Conservation (phyloP, 2,329 filamentous ascomycete species). For the Emydomyces testavorans region DNA sequence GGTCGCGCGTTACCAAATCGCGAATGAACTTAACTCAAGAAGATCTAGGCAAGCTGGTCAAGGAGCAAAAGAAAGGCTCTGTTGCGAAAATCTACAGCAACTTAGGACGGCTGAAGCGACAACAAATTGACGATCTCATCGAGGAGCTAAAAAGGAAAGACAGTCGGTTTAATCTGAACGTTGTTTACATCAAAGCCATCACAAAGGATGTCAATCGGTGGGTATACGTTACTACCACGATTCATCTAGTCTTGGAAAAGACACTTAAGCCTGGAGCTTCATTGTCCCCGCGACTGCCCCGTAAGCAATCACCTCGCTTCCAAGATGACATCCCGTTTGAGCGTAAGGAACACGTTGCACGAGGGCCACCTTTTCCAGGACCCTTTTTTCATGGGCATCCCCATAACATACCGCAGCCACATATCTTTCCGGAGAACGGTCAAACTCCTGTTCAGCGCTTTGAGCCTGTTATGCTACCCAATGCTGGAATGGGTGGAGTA, state of each 20-base stretch:
- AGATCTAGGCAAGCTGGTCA: constrained; percentile 24
- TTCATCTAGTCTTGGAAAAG: constrained; percentile 28
- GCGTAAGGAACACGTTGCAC: constrained; percentile 10
- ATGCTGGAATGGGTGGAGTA: not conserved
- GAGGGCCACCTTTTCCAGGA: not conserved
- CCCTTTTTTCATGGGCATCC: not conserved
- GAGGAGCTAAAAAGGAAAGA: constrained; percentile 24
- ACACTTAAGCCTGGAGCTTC: constrained; percentile 19
- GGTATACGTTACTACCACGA: constrained; percentile 25
- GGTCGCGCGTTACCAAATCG: constrained; percentile 24
- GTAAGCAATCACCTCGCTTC: not conserved
- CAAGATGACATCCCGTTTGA: not conserved
- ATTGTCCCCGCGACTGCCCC: constrained; percentile 1
- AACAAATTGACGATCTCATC: constrained; percentile 29
- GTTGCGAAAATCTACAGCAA: constrained; percentile 24
- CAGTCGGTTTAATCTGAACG: constrained; percentile 28
- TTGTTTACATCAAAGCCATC: constrained; percentile 26
- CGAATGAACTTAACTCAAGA: constrained; percentile 26
- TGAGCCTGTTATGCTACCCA: not conserved
- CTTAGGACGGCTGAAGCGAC: constrained; percentile 22
- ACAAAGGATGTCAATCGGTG: constrained; percentile 22
- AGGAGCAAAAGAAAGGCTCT: constrained; percentile 24
- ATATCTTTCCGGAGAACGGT: not conserved
- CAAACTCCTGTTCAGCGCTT: not conserved
- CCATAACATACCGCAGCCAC: not conserved